Percentiles rank a stretch among this genome's conserved stretches.
These are phyloP conservation scores for Daldinia eschscholtzii DNA, from an alignment of 2,329 filamentous ascomycete genomes.

Conservation along the genomic window DNA sequence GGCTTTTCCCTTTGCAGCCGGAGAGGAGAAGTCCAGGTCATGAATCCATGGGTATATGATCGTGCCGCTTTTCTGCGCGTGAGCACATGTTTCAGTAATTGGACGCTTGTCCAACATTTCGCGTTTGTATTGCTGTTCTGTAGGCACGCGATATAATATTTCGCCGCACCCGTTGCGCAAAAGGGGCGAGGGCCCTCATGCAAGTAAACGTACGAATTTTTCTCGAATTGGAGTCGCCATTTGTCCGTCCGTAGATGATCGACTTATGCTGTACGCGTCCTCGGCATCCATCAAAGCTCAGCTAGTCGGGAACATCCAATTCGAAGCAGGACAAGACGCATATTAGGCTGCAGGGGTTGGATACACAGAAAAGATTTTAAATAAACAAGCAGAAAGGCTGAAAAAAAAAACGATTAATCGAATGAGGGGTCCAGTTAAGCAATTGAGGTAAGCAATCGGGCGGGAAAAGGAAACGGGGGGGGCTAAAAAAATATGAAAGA, in stretches of 20 bases:
- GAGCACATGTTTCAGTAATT: conserved; percentile 39
- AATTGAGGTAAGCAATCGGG: conserved; percentile 2
- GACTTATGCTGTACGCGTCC: conserved; percentile 33
- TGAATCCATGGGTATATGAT: conserved; percentile 20
- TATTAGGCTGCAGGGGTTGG: conserved; percentile 38
- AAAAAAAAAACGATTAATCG: conserved; percentile 11
- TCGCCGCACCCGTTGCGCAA: conserved; percentile 31
- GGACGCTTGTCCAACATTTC: conserved; percentile 29
- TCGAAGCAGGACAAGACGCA: conserved; percentile 43
- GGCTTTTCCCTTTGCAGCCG: conserved; percentile 30
- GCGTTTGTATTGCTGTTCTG: conserved; percentile 19
- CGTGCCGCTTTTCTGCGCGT: conserved; percentile 29
- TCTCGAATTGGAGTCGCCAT: conserved; percentile 23
- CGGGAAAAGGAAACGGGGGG: conserved; percentile 22
- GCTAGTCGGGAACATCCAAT: conserved; percentile 32
- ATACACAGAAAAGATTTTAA: conserved; percentile 43
- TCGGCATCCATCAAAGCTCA: conserved; percentile 33
- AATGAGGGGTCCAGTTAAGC: conserved; percentile 22
- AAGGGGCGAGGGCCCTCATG: conserved; percentile 24
- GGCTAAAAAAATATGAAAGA: conserved; percentile 29
- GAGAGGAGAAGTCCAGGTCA: conserved; percentile 17
- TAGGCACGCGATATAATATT: conserved; percentile 32
- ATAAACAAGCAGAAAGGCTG: conserved; percentile 21
- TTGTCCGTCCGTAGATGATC: conserved; percentile 24
- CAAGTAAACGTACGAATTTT: conserved; percentile 30